These are phyloP conservation scores for Musa troglodytarum DNA, from an alignment of 176 grass and related monocot genomes.

Conservation along the genomic window DNA sequence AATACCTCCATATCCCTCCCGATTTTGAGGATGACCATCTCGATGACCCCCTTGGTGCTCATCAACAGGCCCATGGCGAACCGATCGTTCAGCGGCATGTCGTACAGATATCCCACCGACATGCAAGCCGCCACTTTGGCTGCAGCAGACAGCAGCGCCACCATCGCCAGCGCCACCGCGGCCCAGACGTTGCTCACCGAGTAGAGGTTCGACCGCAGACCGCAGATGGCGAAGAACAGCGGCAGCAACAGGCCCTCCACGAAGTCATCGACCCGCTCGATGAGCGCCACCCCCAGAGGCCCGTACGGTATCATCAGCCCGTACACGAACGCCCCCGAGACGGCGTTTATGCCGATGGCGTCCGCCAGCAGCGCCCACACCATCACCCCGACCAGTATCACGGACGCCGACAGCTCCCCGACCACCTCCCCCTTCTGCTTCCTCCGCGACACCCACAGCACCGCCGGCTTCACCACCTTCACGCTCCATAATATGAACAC, in stretches of 20 bases:
- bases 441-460: slow-evolving; percentile 3
- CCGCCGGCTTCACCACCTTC: background rate
- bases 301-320: slow-evolving; percentile 7
- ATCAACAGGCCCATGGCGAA: slow-evolving; percentile 7
- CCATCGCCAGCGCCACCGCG: background rate
- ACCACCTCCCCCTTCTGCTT: background rate
- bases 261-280: slow-evolving; percentile 7
- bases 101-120: background rate
- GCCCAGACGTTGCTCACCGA: background rate
- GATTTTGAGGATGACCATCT: slow-evolving; percentile 16
- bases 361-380: slow-evolving; percentile 6
- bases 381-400: slow-evolving; percentile 5
- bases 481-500: background rate
- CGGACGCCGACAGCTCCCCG: background rate
- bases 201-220: background rate
- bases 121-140: background rate
- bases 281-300: background rate
- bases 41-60: slow-evolving; percentile 10
- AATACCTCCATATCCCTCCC: slow-evolving; percentile 2
- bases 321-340: slow-evolving; percentile 12
- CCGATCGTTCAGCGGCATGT: slow-evolving; percentile 6
- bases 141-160: background rate
- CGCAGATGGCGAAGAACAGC: slow-evolving; percentile 5
- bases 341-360: slow-evolving; percentile 9
- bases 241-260: slow-evolving; percentile 9